Conservation (phyloP, 257 asterid genomes). For the Linaria vulgaris region DNA sequence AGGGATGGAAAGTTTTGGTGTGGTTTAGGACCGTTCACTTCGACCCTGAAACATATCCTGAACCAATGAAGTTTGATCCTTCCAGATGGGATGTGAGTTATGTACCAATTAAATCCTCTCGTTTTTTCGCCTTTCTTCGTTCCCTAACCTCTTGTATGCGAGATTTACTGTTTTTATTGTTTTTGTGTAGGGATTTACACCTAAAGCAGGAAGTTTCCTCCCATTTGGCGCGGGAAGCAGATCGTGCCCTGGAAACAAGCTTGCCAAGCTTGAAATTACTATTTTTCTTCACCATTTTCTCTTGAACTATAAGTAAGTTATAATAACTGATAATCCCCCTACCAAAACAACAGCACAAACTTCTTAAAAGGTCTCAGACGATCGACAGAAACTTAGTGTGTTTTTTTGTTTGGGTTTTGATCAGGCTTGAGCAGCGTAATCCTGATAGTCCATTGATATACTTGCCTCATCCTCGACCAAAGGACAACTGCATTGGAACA, state of each 20-base stretch:
- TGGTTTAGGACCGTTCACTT: constrained; percentile 83
- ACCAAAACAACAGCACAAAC: too few relatives aligned
- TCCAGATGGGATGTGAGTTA: constrained; percentile 88
- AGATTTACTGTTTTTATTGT: too few relatives aligned
- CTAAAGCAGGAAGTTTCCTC: constrained; percentile 74
- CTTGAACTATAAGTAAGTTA: constrained; percentile 57
- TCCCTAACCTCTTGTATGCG: neutral
- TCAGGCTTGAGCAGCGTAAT: constrained; percentile 62
- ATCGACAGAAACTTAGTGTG: too few relatives aligned
- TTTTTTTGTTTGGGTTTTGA: too few relatives aligned
- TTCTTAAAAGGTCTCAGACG: neutral
- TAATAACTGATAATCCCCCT: neutral
- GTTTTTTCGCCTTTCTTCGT: neutral
- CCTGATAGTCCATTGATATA: constrained; percentile 53
- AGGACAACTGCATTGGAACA: constrained; percentile 72
- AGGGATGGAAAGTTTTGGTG: constrained; percentile 81
- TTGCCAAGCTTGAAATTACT: constrained; percentile 81
- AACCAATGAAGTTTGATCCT: constrained; percentile 77
- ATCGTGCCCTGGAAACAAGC: constrained; percentile 88
- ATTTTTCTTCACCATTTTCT: constrained; percentile 86
- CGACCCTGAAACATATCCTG: constrained; percentile 60
- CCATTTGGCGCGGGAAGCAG: constrained; percentile 95
- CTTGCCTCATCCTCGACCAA: constrained; percentile 83
- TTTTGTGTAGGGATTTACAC: constrained; percentile 46
- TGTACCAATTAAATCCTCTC: neutral